Conservation (phyloP, 1,284 basidiomycete species). For the Acaromyces ingoldii region DNA sequence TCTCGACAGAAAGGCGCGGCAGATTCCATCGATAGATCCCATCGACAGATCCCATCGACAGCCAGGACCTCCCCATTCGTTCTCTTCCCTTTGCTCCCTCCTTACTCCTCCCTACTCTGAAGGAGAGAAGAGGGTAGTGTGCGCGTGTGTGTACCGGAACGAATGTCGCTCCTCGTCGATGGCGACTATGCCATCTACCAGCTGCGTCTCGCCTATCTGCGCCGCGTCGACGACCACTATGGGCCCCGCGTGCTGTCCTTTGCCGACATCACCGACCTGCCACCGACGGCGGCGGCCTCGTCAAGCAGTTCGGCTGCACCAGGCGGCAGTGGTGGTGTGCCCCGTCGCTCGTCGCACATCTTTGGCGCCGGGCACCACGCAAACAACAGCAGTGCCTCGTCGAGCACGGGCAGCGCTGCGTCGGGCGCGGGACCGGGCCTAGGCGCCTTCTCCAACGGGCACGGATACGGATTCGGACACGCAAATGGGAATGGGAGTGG, state of each 20-base stretch:
- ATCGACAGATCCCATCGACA: too few species aligned
- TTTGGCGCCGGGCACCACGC: neutral
- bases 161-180: constrained; percentile 1
- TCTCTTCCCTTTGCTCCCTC: too few species aligned
- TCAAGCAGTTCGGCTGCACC: neutral
- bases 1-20: too few species aligned
- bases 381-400: neutral
- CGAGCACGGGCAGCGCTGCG: neutral
- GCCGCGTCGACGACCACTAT: constrained; percentile 37
- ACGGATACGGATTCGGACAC: too few species aligned
- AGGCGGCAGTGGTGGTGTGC: neutral
- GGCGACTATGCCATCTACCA: constrained; percentile 32
- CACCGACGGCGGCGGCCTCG: neutral
- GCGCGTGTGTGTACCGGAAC: too few species aligned
- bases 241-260: constrained; percentile 37
- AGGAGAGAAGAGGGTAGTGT: too few species aligned
- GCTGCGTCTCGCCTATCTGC: constrained; percentile 36
- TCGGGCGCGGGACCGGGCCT: too few species aligned
- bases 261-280: constrained; percentile 12
- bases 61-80: too few species aligned
- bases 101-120: too few species aligned
- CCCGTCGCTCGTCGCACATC: neutral
- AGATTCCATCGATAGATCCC: too few species aligned
- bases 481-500: too few species aligned
- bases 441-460: constrained; percentile 5